These are phyloP conservation scores for Tylopilus orsonianus DNA, from an alignment of 1,284 basidiomycete species.

Conservation along the genomic window DNA sequence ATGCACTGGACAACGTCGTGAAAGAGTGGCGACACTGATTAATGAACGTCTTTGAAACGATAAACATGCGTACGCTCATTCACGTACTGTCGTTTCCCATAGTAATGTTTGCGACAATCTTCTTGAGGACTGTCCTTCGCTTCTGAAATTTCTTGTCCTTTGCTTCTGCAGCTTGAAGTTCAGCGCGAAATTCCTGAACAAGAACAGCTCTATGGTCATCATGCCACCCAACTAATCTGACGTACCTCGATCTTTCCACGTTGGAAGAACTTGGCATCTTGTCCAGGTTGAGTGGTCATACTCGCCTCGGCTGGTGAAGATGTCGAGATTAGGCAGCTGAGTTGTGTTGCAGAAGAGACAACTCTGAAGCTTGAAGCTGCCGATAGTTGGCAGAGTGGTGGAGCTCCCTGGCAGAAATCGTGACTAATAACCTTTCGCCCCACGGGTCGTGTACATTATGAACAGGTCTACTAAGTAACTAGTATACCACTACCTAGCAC, in stretches of 20 bases:
- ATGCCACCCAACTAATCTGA: conserved; percentile 9
- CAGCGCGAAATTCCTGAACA: conserved; percentile 76
- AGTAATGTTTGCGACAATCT: conserved; percentile 94
- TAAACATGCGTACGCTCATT: conserved; percentile 16
- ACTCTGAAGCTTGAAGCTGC: too few species aligned
- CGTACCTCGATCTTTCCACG: conserved; percentile 89
- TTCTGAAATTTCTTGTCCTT: conserved; percentile 94
- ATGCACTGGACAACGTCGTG: conserved; percentile 88
- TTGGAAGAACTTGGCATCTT: conserved; percentile 89
- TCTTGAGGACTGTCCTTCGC: conserved; percentile 90
- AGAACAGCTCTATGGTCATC: conserved; percentile 16
- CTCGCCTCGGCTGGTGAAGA: conserved; percentile 4
- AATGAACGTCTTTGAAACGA: conserved; percentile 16
- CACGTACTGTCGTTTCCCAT: conserved; percentile 92
- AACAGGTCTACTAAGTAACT: too few species aligned
- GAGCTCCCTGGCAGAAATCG: too few species aligned
- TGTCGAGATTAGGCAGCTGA: conserved; percentile 2
- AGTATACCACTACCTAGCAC: too few species aligned
- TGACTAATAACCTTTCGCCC: too few species aligned
- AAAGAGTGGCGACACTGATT: conserved; percentile 88
- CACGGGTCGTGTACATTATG: too few species aligned
- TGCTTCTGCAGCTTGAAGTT: conserved; percentile 84
- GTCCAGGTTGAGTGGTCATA: conserved; percentile 65
- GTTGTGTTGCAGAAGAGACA: conserved; percentile 2
- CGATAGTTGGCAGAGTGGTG: too few species aligned